Conservation (phyloP, 345 rosid species). For the Kernera saxatilis region DNA sequence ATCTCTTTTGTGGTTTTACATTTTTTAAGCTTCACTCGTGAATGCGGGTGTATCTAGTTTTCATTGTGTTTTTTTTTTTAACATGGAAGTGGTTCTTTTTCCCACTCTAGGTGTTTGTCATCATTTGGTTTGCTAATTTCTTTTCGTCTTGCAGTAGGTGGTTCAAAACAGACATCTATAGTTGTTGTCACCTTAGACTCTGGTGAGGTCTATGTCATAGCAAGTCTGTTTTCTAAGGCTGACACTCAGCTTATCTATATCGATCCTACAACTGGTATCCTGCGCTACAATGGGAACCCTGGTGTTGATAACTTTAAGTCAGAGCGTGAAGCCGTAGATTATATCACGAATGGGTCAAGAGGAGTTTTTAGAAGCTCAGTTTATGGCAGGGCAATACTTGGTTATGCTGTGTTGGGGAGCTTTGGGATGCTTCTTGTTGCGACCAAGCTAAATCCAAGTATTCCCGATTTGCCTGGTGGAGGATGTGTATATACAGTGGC, state of each 20-base stretch:
- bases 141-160: constrained; percentile 42
- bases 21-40: too few species aligned
- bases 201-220: constrained; percentile 71
- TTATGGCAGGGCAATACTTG: constrained; percentile 69
- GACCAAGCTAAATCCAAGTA: constrained; percentile 60
- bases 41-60: neutral
- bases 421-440: constrained; percentile 82
- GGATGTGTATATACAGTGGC: constrained; percentile 76
- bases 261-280: constrained; percentile 84
- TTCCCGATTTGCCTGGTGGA: constrained; percentile 87
- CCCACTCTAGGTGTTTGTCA: neutral
- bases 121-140: neutral
- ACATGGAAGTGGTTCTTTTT: neutral
- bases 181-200: constrained; percentile 64
- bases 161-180: constrained; percentile 61
- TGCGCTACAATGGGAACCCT: constrained; percentile 57
- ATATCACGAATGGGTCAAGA: constrained; percentile 59
- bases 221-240: constrained; percentile 54
- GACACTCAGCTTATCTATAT: constrained; percentile 78
- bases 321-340: constrained; percentile 75
- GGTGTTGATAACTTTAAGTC: constrained; percentile 68
- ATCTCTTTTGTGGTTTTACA: neutral
- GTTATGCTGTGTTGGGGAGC: constrained; percentile 84
- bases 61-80: neutral
- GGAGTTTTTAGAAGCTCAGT: constrained; percentile 44